Conservation (phyloP, 2,329 filamentous ascomycete genomes). For the Seiridium cupressi region DNA sequence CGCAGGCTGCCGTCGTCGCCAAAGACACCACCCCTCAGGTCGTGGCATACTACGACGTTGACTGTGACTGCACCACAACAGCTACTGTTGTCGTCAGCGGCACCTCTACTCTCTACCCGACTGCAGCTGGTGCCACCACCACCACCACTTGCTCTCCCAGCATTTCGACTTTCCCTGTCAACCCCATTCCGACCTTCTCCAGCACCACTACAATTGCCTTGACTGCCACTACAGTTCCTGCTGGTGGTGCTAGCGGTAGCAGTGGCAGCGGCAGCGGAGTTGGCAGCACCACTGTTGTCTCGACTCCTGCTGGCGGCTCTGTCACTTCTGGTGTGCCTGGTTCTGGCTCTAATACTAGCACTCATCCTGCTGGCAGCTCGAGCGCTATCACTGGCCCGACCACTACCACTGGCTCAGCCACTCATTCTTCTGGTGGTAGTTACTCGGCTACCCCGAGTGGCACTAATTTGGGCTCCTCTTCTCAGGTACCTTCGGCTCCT, state of each 20-base stretch:
- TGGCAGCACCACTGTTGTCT: not conserved
- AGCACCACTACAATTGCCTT: not conserved
- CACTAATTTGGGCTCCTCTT: not conserved
- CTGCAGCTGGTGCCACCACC: not conserved
- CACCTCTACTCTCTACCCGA: not conserved
- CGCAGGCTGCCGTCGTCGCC: not conserved
- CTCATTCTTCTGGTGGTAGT: not conserved
- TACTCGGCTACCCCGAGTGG: not conserved
- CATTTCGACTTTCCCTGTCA: not conserved
- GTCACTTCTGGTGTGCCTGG: not conserved
- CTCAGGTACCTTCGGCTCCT: not conserved
- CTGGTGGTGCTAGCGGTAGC: not conserved
- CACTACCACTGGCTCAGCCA: not conserved
- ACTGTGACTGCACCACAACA: slow-evolving; percentile 2
- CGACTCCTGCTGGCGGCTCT: not conserved
- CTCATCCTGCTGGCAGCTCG: not conserved
- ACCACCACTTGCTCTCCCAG: not conserved
- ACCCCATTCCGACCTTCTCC: not conserved
- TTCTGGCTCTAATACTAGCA: not conserved
- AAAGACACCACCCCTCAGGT: not conserved
- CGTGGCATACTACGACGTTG: not conserved
- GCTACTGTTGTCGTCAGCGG: not conserved
- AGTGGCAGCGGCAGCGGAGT: not conserved
- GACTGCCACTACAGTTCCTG: not conserved
- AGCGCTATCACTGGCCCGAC: not conserved